Conservation (phyloP, 2,329 filamentous ascomycete genomes). For the Colletotrichum sublineola region DNA sequence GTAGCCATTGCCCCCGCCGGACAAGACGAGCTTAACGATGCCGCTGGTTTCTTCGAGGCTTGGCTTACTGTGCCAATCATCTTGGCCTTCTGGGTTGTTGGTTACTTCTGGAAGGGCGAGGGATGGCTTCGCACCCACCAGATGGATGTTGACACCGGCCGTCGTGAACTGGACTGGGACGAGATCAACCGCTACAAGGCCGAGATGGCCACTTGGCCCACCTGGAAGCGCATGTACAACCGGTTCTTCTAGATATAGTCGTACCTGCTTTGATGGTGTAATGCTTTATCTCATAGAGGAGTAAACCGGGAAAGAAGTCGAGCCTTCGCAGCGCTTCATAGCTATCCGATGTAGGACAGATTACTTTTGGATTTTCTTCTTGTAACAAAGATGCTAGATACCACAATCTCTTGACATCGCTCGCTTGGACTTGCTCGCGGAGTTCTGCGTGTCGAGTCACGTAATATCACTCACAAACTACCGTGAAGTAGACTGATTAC, state of each 20-base stretch:
- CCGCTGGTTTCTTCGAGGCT: constrained; percentile 41
- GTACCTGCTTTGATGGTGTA: background rate
- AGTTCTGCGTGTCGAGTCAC: background rate
- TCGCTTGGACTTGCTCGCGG: background rate
- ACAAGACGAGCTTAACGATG: constrained; percentile 37
- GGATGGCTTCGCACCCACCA: constrained; percentile 43
- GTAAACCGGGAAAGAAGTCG: background rate
- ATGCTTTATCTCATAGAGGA: background rate
- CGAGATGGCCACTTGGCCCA: constrained; percentile 32
- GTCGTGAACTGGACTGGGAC: constrained; percentile 43
- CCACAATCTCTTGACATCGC: background rate
- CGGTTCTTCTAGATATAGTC: constrained; percentile 25
- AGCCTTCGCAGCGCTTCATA: background rate
- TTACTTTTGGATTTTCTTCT: background rate
- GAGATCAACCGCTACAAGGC: constrained; percentile 39
- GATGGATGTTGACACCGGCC: constrained; percentile 43
- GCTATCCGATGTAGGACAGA: background rate
- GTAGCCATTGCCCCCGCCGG: constrained; percentile 55
- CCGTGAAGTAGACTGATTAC: too few species aligned
- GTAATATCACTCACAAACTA: background rate
- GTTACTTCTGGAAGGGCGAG: constrained; percentile 42
- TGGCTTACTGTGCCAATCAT: constrained; percentile 41
- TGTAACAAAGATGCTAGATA: constrained; percentile 15
- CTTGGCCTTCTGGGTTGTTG: constrained; percentile 39
- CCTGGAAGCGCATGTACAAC: constrained; percentile 39